Evolutionary conservation across 140 eudicot species (phyloP).

Genomic region (Bidens hawaiensis): DNA sequence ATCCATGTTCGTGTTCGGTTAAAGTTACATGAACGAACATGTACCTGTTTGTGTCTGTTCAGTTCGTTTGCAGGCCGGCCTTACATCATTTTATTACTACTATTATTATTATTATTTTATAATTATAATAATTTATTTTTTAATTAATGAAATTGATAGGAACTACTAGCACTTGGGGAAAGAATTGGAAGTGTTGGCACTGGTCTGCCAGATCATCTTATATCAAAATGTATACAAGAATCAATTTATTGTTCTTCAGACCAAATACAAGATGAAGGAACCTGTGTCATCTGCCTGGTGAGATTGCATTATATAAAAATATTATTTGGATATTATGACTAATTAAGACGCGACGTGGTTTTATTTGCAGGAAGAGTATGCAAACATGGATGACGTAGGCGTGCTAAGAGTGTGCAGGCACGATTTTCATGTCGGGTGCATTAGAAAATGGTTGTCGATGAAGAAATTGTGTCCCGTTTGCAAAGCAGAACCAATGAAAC

Average conservation of each 20-base stretch:
- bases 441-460: constrained; percentile 63
- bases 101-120: not conserved
- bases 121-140: not conserved
- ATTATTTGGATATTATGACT: not conserved
- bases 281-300: constrained; percentile 73
- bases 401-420: constrained; percentile 56
- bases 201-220: constrained; percentile 53
- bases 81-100: not conserved
- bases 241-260: constrained; percentile 67
- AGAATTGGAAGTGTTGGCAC: constrained; percentile 68
- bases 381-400: constrained; percentile 62
- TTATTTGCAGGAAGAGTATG: constrained; percentile 59
- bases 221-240: constrained; percentile 50
- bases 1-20: too few species aligned
- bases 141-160: constrained; percentile 30
- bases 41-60: too few species aligned
- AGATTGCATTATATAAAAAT: constrained; percentile 5
- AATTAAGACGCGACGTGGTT: not conserved
- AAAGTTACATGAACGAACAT: too few species aligned
- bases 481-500: constrained; percentile 48
- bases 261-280: constrained; percentile 56
- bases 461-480: constrained; percentile 73
- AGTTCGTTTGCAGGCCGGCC: too few species aligned
- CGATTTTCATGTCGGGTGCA: constrained; percentile 64
- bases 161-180: constrained; percentile 86